These are phyloP conservation scores for Camellia granthamiana DNA, from an alignment of 148 eudicot genomes.

Conservation along the genomic window DNA sequence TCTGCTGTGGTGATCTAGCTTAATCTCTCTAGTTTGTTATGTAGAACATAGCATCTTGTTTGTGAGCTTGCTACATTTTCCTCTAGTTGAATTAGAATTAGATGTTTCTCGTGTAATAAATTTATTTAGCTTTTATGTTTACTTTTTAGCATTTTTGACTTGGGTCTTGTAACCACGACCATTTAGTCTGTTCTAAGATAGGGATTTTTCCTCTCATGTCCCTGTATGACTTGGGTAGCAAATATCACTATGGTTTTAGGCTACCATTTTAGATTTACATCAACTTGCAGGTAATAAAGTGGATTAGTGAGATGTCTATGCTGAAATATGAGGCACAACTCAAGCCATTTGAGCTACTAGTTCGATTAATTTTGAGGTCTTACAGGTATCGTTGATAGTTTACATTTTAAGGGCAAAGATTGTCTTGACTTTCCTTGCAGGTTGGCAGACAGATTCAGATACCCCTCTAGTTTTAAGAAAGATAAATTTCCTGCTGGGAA, in stretches of 20 bases:
- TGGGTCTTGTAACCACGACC: conserved; percentile 2
- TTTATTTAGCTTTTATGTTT: conserved; percentile 10
- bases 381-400: background rate
- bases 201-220: background rate
- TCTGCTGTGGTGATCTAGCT: conserved; percentile 15
- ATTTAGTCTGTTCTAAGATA: conserved; percentile 5
- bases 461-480: background rate
- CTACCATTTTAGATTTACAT: background rate
- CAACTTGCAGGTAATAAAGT: background rate
- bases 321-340: background rate
- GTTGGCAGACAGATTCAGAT: background rate
- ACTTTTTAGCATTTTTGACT: conserved; percentile 5
- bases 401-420: background rate
- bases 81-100: conserved; percentile 13
- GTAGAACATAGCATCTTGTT: background rate
- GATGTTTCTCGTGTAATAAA: conserved; percentile 5
- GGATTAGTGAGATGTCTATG: background rate
- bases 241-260: background rate
- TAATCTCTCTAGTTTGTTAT: conserved; percentile 10
- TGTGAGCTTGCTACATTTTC: conserved; percentile 6
- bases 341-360: background rate
- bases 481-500: background rate
- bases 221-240: background rate
- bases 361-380: background rate
- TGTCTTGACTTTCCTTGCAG: background rate